Evolutionary conservation across 2,329 filamentous ascomycete genomes (phyloP).

Genomic region (Fusarium longipes): DNA sequence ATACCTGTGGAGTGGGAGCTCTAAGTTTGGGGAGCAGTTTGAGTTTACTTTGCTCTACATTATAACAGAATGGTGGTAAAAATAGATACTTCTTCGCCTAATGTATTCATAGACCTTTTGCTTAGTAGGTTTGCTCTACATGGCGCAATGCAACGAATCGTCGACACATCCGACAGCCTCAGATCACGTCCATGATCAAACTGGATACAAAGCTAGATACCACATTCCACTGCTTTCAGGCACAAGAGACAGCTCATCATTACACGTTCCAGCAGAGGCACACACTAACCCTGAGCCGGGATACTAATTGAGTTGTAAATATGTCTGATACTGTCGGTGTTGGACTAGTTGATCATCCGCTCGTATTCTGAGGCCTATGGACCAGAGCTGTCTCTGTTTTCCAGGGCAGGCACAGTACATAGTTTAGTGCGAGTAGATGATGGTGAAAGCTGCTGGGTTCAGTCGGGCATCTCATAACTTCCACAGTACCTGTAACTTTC

Average conservation of each 20-base stretch:
- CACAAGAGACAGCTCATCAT: neutral
- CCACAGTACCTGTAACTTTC: too few relatives aligned
- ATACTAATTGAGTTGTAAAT: neutral
- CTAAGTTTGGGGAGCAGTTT: neutral
- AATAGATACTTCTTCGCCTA: neutral
- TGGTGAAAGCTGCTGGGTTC: slow-evolving; percentile 12
- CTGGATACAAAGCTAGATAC: slow-evolving; percentile 1
- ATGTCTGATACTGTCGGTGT: neutral
- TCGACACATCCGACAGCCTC: neutral
- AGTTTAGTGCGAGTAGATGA: neutral
- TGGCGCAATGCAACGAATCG: neutral
- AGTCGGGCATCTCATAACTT: slow-evolving; percentile 3
- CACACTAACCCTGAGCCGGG: slow-evolving; percentile 26
- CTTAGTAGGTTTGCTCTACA: neutral
- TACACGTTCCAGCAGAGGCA: slow-evolving; percentile 20
- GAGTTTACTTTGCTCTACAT: neutral
- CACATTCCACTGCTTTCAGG: slow-evolving; percentile 21
- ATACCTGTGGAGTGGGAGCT: neutral
- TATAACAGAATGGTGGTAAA: neutral
- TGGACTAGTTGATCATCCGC: slow-evolving; percentile 21
- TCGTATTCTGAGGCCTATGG: slow-evolving; percentile 9
- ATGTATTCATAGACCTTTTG: neutral
- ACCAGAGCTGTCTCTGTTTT: neutral
- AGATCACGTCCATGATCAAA: neutral
- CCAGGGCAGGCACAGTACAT: neutral